Conservation (phyloP, 345 rosid species). For the Adansonia digitata region DNA sequence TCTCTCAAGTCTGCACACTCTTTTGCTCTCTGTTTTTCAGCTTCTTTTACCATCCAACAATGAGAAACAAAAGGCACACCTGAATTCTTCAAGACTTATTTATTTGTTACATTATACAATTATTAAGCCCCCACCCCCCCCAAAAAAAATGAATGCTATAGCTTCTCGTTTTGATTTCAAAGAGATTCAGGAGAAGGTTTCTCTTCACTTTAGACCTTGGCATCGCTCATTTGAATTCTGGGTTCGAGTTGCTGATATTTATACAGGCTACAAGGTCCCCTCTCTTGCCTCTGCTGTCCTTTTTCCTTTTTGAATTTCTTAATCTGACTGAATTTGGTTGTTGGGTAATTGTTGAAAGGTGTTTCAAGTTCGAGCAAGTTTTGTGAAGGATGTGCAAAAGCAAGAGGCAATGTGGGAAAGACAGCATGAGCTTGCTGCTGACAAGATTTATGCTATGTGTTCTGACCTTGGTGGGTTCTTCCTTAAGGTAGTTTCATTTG, state of each 20-base stretch:
- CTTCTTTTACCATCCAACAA: neutral
- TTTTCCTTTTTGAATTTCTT: neutral
- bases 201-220: conserved; percentile 62
- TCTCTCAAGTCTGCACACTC: neutral
- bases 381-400: conserved; percentile 69
- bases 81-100: neutral
- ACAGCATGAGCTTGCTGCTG: conserved; percentile 91
- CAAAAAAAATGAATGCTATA: conserved; percentile 23
- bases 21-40: neutral
- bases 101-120: neutral
- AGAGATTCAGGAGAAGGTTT: conserved; percentile 60
- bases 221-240: conserved; percentile 94
- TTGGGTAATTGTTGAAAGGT: conserved; percentile 36
- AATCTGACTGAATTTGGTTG: conserved; percentile 8
- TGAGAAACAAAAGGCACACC: neutral
- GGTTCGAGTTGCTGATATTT: conserved; percentile 76
- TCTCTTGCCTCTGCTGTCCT: neutral
- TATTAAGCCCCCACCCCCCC: no score
- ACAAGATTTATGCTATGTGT: conserved; percentile 77
- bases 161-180: conserved; percentile 45
- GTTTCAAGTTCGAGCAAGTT: conserved; percentile 69
- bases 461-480: conserved; percentile 93
- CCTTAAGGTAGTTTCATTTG: conserved; percentile 54
- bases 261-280: conserved; percentile 84
- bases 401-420: conserved; percentile 88